These are phyloP conservation scores for Talaromyces sp. DNA, from an alignment of 2,329 filamentous ascomycete genomes.

Conservation along the genomic window DNA sequence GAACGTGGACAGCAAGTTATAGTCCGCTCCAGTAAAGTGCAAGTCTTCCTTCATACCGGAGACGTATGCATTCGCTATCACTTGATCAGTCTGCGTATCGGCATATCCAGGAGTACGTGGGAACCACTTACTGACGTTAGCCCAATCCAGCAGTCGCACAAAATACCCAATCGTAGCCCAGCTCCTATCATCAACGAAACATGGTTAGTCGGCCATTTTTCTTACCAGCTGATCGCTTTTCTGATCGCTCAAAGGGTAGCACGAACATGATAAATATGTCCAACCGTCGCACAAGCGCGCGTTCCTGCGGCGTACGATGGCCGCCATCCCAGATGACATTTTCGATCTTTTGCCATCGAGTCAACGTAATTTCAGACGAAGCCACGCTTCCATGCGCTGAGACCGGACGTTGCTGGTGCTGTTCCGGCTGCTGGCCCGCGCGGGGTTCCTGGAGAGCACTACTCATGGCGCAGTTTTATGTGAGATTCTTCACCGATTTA, in stretches of 20 bases:
- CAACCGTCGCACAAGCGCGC: conserved; percentile 17
- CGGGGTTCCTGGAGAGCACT: conserved; percentile 6
- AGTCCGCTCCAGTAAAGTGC: conserved; percentile 17
- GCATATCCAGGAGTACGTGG: not conserved
- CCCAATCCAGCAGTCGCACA: conserved; percentile 18
- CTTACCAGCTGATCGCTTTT: not conserved
- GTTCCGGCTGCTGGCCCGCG: conserved; percentile 1
- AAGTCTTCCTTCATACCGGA: conserved; percentile 19
- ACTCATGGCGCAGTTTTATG: conserved; percentile 10
- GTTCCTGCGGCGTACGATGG: conserved; percentile 18
- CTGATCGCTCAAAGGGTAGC: not conserved
- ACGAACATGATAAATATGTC: conserved; percentile 20
- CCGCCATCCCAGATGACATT: conserved; percentile 20
- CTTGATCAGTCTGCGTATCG: not conserved
- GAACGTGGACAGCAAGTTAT: conserved; percentile 17
- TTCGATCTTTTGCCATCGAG: conserved; percentile 19
- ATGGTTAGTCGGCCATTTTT: not conserved
- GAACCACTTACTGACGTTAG: conserved; percentile 19
- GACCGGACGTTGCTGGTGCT: not conserved
- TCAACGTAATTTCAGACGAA: conserved; percentile 14
- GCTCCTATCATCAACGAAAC: conserved; percentile 6
- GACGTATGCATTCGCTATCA: conserved; percentile 17
- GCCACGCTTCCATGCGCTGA: not conserved
- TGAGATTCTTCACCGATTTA: not conserved
- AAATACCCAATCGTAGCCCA: conserved; percentile 20